phyloP scores from a whole-genome alignment of 2,329 filamentous ascomycete genomes.

The Clonostachys rosea region DNA sequence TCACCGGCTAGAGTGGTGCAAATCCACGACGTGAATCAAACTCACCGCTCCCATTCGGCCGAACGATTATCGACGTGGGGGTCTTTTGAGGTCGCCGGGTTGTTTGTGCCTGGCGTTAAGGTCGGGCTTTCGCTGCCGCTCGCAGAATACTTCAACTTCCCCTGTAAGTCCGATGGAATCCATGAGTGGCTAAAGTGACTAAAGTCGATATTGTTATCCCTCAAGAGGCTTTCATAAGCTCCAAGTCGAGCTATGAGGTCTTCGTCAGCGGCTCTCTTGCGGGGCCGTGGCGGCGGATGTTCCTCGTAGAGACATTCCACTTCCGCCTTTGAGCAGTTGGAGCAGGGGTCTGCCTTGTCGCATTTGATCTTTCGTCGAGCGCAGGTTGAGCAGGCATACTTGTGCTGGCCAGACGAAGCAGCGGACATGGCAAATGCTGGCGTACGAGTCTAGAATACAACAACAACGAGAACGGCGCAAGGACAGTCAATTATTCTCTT shows the following conservation, averaged over 20 bases:
- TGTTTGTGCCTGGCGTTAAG: neutral
- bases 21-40: too few species aligned
- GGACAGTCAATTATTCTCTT: too few species aligned
- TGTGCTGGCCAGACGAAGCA: too few species aligned
- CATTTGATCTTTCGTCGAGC: slow-evolving; percentile 1
- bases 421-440: too few species aligned
- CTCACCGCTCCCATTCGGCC: neutral
- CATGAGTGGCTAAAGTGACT: slow-evolving; percentile 11
- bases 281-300: slow-evolving; percentile 9
- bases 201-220: slow-evolving; percentile 14
- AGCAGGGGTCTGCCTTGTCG: neutral
- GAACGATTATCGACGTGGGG: neutral
- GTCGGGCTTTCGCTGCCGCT: neutral
- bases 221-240: slow-evolving; percentile 18
- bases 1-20: slow-evolving; percentile 8
- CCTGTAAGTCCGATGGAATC: slow-evolving; percentile 8
- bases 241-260: slow-evolving; percentile 13
- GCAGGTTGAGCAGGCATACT: neutral
- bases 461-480: too few species aligned
- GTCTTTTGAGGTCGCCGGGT: too few species aligned
- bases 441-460: too few species aligned
- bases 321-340: slow-evolving; percentile 2
- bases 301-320: slow-evolving; percentile 14
- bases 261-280: slow-evolving; percentile 18
- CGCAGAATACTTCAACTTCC: slow-evolving; percentile 1